Conservation (phyloP, 495 filamentous ascomycete genomes). For the Aspergillus carlsbadensis region DNA sequence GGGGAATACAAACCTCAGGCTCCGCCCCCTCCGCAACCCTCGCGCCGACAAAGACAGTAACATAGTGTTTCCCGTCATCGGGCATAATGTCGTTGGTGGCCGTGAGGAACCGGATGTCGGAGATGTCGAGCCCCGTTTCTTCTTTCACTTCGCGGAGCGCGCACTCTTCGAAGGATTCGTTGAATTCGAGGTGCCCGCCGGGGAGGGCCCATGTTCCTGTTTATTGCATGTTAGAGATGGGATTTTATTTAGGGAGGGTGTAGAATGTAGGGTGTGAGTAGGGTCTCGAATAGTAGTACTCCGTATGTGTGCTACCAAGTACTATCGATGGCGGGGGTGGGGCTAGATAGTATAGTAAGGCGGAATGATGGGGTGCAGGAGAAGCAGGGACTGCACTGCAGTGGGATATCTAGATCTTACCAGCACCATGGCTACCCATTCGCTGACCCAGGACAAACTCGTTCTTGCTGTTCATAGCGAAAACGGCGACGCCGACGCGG, state of each 20-base stretch:
- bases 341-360: no score
- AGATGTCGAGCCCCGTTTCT: constrained; percentile 16
- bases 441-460: constrained; percentile 36
- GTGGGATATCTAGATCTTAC: no score
- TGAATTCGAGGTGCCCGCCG: constrained; percentile 20
- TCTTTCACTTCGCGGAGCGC: constrained; percentile 16
- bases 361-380: no score
- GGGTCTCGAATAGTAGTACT: neutral
- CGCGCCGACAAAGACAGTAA: constrained; percentile 17
- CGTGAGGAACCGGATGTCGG: constrained; percentile 9
- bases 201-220: constrained; percentile 24
- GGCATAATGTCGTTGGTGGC: constrained; percentile 21
- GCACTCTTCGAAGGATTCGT: constrained; percentile 17
- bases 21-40: neutral
- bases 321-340: no score
- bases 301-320: neutral
- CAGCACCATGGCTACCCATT: constrained; percentile 38
- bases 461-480: constrained; percentile 28
- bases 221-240: neutral
- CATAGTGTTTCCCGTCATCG: constrained; percentile 20
- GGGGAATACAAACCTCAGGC: constrained; percentile 6
- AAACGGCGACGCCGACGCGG: constrained; percentile 34
- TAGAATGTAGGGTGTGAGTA: neutral
- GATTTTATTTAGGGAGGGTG: neutral
- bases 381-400: neutral